These are phyloP conservation scores for Melaleuca quinquenervia DNA, from an alignment of 345 rosid genomes.

Conservation along the genomic window DNA sequence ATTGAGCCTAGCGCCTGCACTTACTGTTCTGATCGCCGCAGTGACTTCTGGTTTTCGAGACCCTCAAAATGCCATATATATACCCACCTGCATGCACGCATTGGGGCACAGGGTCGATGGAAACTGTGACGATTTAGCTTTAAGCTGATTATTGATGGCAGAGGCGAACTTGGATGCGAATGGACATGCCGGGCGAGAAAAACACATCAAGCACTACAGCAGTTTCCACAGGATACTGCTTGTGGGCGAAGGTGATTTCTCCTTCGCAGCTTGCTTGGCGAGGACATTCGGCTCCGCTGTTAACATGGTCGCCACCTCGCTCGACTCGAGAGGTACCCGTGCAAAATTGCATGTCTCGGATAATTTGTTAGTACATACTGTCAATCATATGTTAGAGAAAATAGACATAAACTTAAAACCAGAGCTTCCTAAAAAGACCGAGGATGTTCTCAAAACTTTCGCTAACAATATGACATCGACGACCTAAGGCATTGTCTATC, in stretches of 20 bases:
- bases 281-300: conserved; percentile 30
- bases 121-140: not conserved
- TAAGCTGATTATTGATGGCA: not conserved
- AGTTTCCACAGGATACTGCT: conserved; percentile 30
- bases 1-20: not conserved
- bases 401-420: not conserved
- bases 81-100: not conserved
- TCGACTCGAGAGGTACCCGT: conserved; percentile 18
- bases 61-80: not conserved
- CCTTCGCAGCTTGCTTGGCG: conserved; percentile 39
- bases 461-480: not conserved
- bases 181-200: conserved; percentile 1
- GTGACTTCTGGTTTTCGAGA: not conserved
- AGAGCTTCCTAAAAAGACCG: not conserved
- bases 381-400: not conserved
- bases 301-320: conserved; percentile 38
- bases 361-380: not conserved
- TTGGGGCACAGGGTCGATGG: not conserved
- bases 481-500: not conserved
- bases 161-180: not conserved
- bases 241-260: conserved; percentile 61
- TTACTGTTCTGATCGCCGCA: not conserved
- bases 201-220: conserved; percentile 24
- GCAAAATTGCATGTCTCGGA: too few species aligned
- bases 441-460: not conserved